Evolutionary conservation across 1,284 basidiomycete species (phyloP).

Genomic region (Fistulinella staudtii): DNA sequence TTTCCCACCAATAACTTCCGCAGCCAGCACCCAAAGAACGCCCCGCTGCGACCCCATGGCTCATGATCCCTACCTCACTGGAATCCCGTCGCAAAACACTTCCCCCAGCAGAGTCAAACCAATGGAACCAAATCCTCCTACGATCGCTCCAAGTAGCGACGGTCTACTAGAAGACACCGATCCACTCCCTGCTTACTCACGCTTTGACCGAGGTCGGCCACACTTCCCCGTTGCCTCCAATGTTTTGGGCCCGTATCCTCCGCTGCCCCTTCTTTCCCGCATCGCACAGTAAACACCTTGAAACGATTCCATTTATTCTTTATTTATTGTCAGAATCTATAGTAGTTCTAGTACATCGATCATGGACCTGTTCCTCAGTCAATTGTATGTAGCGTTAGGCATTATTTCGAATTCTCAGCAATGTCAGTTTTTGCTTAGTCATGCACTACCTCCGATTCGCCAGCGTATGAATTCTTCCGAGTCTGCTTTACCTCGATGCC

Average conservation of each 20-base stretch:
- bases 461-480: neutral
- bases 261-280: conserved; percentile 14
- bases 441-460: conserved; percentile 1
- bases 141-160: neutral
- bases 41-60: conserved; percentile 7
- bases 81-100: conserved; percentile 12
- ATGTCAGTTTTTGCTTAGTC: conserved; percentile 18
- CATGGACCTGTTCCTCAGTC: too few species aligned
- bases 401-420: neutral
- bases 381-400: too few species aligned
- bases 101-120: neutral
- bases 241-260: conserved; percentile 29
- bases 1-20: neutral
- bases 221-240: conserved; percentile 15
- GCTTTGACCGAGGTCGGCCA: conserved; percentile 17
- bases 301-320: neutral
- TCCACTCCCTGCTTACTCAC: conserved; percentile 24
- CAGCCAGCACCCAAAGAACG: neutral
- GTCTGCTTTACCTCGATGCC: neutral
- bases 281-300: neutral
- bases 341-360: too few species aligned
- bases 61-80: conserved; percentile 14
- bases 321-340: neutral
- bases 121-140: too few species aligned
- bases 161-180: conserved; percentile 11